Evolutionary conservation across 306 rosid species (phyloP), one percentile per base, ranked within the genome.

Genomic region (Geum urbanum): DNA sequence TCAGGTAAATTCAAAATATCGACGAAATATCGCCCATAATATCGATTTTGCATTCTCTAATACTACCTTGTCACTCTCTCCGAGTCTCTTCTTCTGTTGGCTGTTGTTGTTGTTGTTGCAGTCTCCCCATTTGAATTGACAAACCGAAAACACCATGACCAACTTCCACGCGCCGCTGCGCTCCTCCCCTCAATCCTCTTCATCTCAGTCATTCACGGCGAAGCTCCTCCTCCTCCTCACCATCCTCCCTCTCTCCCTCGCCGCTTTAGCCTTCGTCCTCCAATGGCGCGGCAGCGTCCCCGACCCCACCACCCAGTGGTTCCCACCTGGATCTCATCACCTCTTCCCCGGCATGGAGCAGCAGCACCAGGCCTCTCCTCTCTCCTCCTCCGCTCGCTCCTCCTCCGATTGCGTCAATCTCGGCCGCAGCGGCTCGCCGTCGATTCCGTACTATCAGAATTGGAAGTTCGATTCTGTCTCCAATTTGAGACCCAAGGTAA

Each of bases 261-360:
- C 99, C 0, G 80, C 91, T 72, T 77, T 94, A 37, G 99, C 97
- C 15, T 94, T 94, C 77, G 58, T 87, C 50, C 99, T 94, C 78
- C 99, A 94, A 87, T 94, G 99, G 99, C 99, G 99, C 1, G 99
- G 99, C 22, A 96, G 97, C 27, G 56, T 91, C 73, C 77, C 86
- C 70, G 97, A 94, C 80, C 99, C 99, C 13, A 63, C 80, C 57
- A 83, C 89, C 37, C 92, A 86, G 8, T 83, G 89, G 79, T 75
- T 90, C 39, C 95, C 99, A 7, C 89, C 88, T 4, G 95, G 97
- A 4, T 83, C 99, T 53, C 84, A 78, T 60, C 82, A 79, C 70
- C 71, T 74, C 59, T 91, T 94, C 74, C 99, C 99, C 18, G 96
- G 99, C 53, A 91, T 87, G 97, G 99, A n/a, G n/a, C n/a, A 91